These are phyloP conservation scores for Tanacetum coccineum DNA, from an alignment of 129 eudicot species.

Conservation along the genomic window DNA sequence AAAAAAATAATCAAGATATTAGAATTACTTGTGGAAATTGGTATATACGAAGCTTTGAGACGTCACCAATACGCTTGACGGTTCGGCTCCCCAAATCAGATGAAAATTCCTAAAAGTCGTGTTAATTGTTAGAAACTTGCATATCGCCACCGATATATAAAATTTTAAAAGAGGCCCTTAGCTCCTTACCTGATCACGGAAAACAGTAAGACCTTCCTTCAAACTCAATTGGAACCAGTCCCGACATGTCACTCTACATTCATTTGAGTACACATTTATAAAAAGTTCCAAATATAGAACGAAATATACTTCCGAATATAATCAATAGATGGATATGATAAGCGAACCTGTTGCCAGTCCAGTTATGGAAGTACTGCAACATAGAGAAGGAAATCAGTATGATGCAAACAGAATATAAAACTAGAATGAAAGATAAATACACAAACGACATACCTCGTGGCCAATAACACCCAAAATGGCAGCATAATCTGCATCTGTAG, in stretches of 20 bases:
- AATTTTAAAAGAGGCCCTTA: constrained; percentile 9
- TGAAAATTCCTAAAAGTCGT: constrained; percentile 73
- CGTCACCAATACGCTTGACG: constrained; percentile 90
- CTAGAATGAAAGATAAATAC: not conserved
- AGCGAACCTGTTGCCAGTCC: not conserved
- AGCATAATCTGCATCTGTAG: constrained; percentile 94
- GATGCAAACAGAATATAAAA: not conserved
- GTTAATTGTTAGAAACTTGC: constrained; percentile 8
- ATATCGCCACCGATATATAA: too few relatives aligned
- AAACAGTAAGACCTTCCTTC: not conserved
- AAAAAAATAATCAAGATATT: not conserved
- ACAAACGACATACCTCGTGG: constrained; percentile 57
- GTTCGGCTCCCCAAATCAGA: constrained; percentile 97
- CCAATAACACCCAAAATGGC: constrained; percentile 95
- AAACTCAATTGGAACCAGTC: not conserved
- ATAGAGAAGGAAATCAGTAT: constrained; percentile 7
- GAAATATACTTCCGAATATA: not conserved
- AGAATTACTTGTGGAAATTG: constrained; percentile 77
- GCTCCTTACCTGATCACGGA: not conserved
- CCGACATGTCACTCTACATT: constrained; percentile 31
- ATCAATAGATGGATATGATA: not conserved
- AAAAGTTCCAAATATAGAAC: not conserved
- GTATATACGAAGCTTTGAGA: constrained; percentile 70
- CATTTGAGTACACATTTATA: not conserved
- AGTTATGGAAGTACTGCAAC: constrained; percentile 47